These are phyloP conservation scores for Musa balbisiana DNA, from an alignment of 202 grass and related monocot genomes.

Conservation along the genomic window DNA sequence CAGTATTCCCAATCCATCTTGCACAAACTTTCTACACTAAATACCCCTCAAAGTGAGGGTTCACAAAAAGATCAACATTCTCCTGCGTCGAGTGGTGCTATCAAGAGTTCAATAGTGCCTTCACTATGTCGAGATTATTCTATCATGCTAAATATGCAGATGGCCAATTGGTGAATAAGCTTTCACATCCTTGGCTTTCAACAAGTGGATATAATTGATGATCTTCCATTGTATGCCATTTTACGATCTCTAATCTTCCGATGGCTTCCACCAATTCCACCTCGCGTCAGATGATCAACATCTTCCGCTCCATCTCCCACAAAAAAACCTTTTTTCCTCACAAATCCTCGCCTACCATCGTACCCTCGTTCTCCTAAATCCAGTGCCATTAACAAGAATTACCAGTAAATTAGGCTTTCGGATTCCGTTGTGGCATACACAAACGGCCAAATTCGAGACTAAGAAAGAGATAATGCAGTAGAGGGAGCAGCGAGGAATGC, in stretches of 20 bases:
- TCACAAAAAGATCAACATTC: not conserved
- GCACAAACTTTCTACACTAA: no score
- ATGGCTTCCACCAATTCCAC: not conserved
- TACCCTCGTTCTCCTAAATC: no score
- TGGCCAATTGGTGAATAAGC: not conserved
- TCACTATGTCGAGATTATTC: not conserved
- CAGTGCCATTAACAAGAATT: no score
- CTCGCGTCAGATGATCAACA: not conserved
- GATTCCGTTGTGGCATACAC: not conserved
- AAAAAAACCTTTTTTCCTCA: no score
- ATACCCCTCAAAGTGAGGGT: not conserved
- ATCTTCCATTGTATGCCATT: no score
- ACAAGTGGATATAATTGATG: not conserved
- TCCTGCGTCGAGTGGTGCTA: no score
- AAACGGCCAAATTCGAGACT: not conserved
- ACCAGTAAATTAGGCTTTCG: not conserved
- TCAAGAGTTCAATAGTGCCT: no score
- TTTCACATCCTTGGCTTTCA: not conserved
- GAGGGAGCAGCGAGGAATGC: not conserved
- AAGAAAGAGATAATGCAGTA: not conserved
- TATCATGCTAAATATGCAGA: not conserved
- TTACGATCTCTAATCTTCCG: not conserved
- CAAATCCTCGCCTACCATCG: no score
- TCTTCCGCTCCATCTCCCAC: not conserved
- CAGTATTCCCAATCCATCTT: not conserved